Evolutionary conservation across 2,329 filamentous ascomycete genomes (phyloP), one percentile per base, ranked within the genome.

Genomic region (Trichoderma harzianum): DNA sequence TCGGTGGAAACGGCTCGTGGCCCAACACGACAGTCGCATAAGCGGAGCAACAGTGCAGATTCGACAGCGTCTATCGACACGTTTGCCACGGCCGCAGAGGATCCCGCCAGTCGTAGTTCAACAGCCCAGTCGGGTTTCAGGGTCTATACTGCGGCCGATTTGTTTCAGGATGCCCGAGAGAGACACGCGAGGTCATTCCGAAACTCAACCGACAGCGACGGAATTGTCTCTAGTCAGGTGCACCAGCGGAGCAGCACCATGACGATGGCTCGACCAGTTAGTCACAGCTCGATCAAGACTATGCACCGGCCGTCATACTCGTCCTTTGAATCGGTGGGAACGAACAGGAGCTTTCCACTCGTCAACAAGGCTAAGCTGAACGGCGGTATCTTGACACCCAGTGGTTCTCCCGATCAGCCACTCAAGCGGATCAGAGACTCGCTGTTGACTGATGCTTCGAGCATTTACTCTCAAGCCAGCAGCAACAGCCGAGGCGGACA

Each of bases 1-100:
- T 91, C 90, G 16, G 85, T 88, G 2, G 88, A 90, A 78, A 92
- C 90, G 0, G 88, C 89, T 1, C 84, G 87, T 11, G 89, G 24
- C 80, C 87, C 69, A 21, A 74, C 78, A 11, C 61, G 34, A 36
- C 34, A 77, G 62, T 76, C 78, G 39, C 75, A 72, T n/a, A 72
- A 74, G 34, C 74, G 85, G 67, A 83, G 85, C 36, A 82, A 82
- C 30, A 89, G 87, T 75, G 78, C 82, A 43, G 84, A 84, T 51
- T 88, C 87, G 3, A 80, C 82, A 10, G 86, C 86, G 3, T 88
- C 86, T 0, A 78, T 85, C 5, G 86, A 87, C 24, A 86, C 87
- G 1, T 90, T 90, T 76, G 86, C 85, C 6, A 90, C 88, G 1
- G 88, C 88, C 36, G 83, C 83, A 3, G 88, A 89, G 72, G 85